These are phyloP conservation scores for Yamadazyma nakazawae DNA, from an alignment of 805 yeast genomes.

Conservation along the genomic window DNA sequence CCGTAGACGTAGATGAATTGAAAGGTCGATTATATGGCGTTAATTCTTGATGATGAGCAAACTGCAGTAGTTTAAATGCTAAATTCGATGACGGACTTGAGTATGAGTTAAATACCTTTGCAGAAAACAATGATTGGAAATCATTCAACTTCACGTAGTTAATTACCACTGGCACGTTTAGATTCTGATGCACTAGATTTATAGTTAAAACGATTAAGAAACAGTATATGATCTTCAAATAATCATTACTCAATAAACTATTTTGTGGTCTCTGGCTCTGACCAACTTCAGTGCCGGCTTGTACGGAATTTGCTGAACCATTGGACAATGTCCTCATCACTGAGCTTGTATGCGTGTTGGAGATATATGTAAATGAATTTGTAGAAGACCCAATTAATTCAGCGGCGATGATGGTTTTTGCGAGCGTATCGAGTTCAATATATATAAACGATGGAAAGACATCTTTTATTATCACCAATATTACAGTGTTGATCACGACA, in stretches of 20 bases:
- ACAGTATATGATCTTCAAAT: conserved; percentile 8
- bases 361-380: background rate
- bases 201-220: conserved; percentile 6
- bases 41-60: background rate
- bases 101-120: conserved; percentile 4
- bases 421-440: conserved; percentile 21
- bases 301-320: background rate
- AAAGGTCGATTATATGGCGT: background rate
- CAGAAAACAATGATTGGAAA: conserved; percentile 8
- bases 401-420: conserved; percentile 29
- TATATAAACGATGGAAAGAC: conserved; percentile 10
- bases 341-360: background rate
- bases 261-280: background rate
- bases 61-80: background rate
- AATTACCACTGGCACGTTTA: conserved; percentile 5
- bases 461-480: conserved; percentile 22
- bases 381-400: conserved; percentile 23
- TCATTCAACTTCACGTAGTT: conserved; percentile 7
- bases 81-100: background rate
- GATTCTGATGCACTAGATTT: background rate
- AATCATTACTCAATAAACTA: conserved; percentile 5
- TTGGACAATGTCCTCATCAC: background rate
- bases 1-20: background rate
- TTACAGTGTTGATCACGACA: conserved; percentile 21
- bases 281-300: background rate